Evolutionary conservation across 1,284 basidiomycete species (phyloP), one percentile per base, ranked within the genome.

Genomic region (Sphaerobolus stellatus): DNA sequence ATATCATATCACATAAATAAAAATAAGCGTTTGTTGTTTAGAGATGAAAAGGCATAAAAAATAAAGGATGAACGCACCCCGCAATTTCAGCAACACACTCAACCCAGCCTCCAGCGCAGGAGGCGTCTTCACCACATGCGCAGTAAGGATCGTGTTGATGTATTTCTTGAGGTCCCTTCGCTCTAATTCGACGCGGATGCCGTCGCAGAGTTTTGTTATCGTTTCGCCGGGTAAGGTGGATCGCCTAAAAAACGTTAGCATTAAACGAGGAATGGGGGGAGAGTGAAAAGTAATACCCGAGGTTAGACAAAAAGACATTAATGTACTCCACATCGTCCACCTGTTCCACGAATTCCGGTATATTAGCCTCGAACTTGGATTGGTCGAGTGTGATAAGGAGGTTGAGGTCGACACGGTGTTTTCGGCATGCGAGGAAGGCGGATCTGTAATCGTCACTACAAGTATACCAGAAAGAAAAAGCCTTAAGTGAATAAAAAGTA

Each of bases 381-480:
- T 83, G 78, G 54, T 91, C 78, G 60, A 94, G 86, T 58, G 18
- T 18, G 53, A 95, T 86, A 25, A 99, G 75, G 30, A 94, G 76
- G 67, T 91, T 93, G 54, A 98, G 79, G 65, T 98, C 96, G 51
- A 99, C 84, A 1, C 97, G 83, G 68, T 99, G 94, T 64, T 94
- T 94, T 34, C 97, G 79, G 69, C 94, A 98, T 1, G 92, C 82
- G 31, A 92, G 71, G 71, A 98, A 95, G 0, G 94, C 97, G 59
- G 91, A 86, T 52, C 87, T 78, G 71, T 94, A 98, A 46, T 81
- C 46, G 3, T 30, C 9, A 28, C 48, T 50, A 48, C 7, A 59
- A 2, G n/a, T 62, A 65, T 1, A 70, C 72, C 28, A 30, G 44
- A 24, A 18, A 41, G 9, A 31, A 16, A 36, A 5, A 13, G 4